Evolutionary conservation across 805 yeast genomes (phyloP).

Genomic region (Lipomyces mesembrius): DNA sequence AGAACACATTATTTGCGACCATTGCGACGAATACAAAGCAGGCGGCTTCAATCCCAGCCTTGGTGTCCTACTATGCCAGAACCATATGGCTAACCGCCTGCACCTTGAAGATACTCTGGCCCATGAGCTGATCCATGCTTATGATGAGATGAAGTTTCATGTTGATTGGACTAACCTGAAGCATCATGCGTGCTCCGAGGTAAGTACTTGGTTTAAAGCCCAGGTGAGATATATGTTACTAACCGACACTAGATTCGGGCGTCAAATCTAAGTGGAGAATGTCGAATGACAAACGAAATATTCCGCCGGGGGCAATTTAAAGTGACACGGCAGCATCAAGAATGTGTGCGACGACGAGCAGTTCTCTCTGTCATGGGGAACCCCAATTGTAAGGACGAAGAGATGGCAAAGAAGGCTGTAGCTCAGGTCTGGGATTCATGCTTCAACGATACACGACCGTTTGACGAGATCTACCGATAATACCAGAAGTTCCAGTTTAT

Average conservation of each 20-base stretch:
- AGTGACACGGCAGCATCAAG: constrained; percentile 83
- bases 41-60: constrained; percentile 94
- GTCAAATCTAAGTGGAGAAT: constrained; percentile 89
- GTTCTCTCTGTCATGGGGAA: constrained; percentile 80
- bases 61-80: constrained; percentile 87
- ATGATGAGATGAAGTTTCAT: constrained; percentile 84
- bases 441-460: constrained; percentile 93
- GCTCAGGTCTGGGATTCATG: constrained; percentile 91
- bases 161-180: constrained; percentile 82
- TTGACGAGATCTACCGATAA: constrained; percentile 79
- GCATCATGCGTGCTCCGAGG: constrained; percentile 95
- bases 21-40: constrained; percentile 78
- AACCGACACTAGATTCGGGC: constrained; percentile 64
- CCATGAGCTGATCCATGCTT: constrained; percentile 92
- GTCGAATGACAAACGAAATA: constrained; percentile 86
- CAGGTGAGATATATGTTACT: neutral
- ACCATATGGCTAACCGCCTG: constrained; percentile 71
- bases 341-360: constrained; percentile 89
- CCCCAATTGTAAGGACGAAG: constrained; percentile 74
- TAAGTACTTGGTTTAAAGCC: neutral
- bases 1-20: constrained; percentile 71
- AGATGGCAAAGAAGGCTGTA: constrained; percentile 78
- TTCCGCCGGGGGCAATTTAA: constrained; percentile 55
- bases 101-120: constrained; percentile 89
- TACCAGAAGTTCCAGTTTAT: neutral